Evolutionary conservation across 768 basidiomycete species (phyloP), one percentile per base, ranked within the genome.

Genomic region (Coprinopsis strossmayeri): DNA sequence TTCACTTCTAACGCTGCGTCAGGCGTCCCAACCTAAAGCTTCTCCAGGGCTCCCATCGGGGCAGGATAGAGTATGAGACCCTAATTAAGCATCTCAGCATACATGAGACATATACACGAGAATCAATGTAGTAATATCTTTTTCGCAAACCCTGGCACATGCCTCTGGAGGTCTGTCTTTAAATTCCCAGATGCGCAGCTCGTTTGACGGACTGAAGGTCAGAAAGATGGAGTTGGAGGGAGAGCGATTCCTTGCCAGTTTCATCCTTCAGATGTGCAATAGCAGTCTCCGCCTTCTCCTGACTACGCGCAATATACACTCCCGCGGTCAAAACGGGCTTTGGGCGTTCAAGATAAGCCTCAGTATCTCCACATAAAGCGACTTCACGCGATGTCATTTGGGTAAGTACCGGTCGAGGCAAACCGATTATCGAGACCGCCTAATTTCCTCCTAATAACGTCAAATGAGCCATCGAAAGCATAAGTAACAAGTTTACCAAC

Each of bases 1-100:
- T 65, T 64, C 18, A 64, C 34, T 13, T 60, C 28, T 3, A 52
- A 53, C 0, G 60, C 66, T 24, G 69, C 68, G 1, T 65, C 56
- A 12, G 63, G 46, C 5, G 68, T 71, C 9, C 67, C 73, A 1
- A 65, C 73, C 52, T 63, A 73, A 2, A 74, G 58, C 52, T 68
- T 72, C 2, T 69, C 71, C 24, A 73, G 48, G 3, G 70, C 71
- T 25, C 73, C 73, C 26, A 49, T 48, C 1, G 52, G 37, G 2
- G 55, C 54, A 3, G 64, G 59, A 25, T 60, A 58, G 1, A 63
- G 41, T 21, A 55, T 17, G 20, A 44, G 1, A 5, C 12, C n/a
- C n/a, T 9, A 13, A 38, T 5, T 10, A 18, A 38, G 37, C 18
- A n/a, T 7, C 11, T 12, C 18, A 5, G 15, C 18, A 20, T 10